A percentile compares a stretch with the other conserved stretches of the same genome.
Conservation (phyloP, 129 eudicot genomes). For the Artemisia argyi region DNA sequence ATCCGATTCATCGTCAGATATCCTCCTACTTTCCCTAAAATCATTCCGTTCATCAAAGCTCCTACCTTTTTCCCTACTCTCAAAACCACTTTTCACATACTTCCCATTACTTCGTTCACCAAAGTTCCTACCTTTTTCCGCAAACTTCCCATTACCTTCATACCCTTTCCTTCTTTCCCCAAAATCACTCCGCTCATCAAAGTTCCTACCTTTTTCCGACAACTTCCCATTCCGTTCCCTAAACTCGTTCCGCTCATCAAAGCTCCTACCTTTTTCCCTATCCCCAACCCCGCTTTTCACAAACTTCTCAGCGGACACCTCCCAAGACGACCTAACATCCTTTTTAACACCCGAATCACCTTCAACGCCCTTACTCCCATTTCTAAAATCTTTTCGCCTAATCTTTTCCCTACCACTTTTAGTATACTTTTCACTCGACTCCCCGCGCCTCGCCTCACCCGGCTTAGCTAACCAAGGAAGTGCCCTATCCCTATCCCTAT, state of each 20-base stretch:
- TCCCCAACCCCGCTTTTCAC: conserved; percentile 31
- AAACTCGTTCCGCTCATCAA: conserved; percentile 14
- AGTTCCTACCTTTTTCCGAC: conserved; percentile 15
- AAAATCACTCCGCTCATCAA: conserved; percentile 22
- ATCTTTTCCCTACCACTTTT: conserved; percentile 40
- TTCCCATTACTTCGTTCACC: conserved; percentile 51
- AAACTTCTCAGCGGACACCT: conserved; percentile 68
- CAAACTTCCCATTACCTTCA: conserved; percentile 51
- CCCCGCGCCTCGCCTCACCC: conserved; percentile 48
- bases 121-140: conserved; percentile 22
- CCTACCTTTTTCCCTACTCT: conserved; percentile 19
- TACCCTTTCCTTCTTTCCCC: conserved; percentile 11
- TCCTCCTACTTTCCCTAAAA: conserved; percentile 10
- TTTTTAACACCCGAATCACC: conserved; percentile 15
- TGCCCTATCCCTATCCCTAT: conserved; percentile 28
- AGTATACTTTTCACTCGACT: conserved; percentile 52
- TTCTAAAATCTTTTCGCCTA: conserved; percentile 34
- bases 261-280: conserved; percentile 22
- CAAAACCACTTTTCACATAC: conserved; percentile 37
- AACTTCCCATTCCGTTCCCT: conserved; percentile 46
- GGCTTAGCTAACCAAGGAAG: conserved; percentile 79
- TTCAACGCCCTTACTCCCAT: neutral
- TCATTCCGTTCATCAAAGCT: conserved; percentile 20
- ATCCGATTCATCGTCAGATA: conserved; percentile 22
- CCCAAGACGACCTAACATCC: conserved; percentile 61